Evolutionary conservation across 148 eudicot genomes (phyloP).

Genomic region (Vaccinium corymbosum): DNA sequence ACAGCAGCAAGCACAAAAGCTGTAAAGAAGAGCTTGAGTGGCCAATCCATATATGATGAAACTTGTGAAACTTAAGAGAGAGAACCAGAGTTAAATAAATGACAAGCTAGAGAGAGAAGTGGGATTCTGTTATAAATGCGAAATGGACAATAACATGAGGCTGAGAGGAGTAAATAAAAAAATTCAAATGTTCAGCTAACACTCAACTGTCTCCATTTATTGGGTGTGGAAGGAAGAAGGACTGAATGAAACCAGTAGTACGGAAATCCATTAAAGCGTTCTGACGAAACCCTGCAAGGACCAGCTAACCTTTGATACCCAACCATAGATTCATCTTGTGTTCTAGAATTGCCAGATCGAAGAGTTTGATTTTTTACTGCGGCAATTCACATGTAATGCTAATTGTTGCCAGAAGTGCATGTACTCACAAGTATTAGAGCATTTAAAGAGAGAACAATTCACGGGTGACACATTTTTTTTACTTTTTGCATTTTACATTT

Average conservation of each 20-base stretch:
- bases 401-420: background rate
- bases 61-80: background rate
- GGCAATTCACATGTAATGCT: background rate
- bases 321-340: background rate
- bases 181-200: conserved; percentile 6
- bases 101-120: background rate
- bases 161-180: background rate
- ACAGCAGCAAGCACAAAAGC: conserved; percentile 32
- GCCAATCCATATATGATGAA: conserved; percentile 46
- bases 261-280: background rate
- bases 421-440: background rate
- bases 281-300: background rate
- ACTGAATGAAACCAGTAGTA: background rate
- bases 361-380: background rate
- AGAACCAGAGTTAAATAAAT: background rate
- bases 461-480: too few relatives aligned
- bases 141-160: background rate
- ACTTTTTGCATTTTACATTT: too few relatives aligned
- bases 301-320: background rate
- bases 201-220: conserved; percentile 39
- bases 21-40: conserved; percentile 23
- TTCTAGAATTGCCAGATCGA: background rate
- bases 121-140: background rate
- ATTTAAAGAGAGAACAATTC: background rate
- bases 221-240: conserved; percentile 1